These are phyloP conservation scores for Fusarium sp. DNA, from an alignment of 2,329 filamentous ascomycete species.

Conservation along the genomic window DNA sequence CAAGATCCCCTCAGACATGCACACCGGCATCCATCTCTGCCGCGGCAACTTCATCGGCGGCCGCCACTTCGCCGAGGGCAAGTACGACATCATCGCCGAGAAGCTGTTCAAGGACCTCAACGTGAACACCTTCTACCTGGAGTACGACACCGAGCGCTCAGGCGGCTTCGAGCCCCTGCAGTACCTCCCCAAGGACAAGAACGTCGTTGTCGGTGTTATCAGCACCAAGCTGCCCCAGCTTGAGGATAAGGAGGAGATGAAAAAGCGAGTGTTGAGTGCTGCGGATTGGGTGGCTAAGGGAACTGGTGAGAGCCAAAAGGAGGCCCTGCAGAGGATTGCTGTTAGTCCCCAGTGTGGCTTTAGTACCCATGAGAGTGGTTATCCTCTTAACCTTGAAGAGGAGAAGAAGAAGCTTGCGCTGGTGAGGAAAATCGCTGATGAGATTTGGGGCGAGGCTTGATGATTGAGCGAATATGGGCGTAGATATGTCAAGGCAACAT, in stretches of 20 bases:
- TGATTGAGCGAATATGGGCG: not conserved
- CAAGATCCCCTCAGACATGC: constrained; percentile 75
- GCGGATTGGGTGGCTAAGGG: constrained; percentile 79
- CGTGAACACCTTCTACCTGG: constrained; percentile 76
- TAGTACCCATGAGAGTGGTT: constrained; percentile 80
- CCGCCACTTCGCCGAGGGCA: constrained; percentile 74
- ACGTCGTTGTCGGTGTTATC: constrained; percentile 73
- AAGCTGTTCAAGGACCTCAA: constrained; percentile 74
- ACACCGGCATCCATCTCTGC: constrained; percentile 83
- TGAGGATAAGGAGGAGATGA: constrained; percentile 74
- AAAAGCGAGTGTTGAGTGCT: constrained; percentile 68
- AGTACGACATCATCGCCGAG: constrained; percentile 75
- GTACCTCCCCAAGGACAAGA: constrained; percentile 70
- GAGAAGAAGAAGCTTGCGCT: constrained; percentile 80
- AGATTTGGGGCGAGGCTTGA: constrained; percentile 69
- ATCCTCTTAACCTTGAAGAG: constrained; percentile 75
- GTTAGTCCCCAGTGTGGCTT: constrained; percentile 81
- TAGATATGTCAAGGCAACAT: not conserved
- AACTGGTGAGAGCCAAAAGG: constrained; percentile 70
- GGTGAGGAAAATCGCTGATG: constrained; percentile 78
- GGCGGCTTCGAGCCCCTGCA: constrained; percentile 75
- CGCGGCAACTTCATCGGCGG: constrained; percentile 75
- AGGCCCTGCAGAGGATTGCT: constrained; percentile 75
- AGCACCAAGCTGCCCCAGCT: constrained; percentile 72
- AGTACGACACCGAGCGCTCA: constrained; percentile 74